Evolutionary conservation across 2,329 filamentous ascomycete species (phyloP).

Genomic region (Diaporthe australafricana): DNA sequence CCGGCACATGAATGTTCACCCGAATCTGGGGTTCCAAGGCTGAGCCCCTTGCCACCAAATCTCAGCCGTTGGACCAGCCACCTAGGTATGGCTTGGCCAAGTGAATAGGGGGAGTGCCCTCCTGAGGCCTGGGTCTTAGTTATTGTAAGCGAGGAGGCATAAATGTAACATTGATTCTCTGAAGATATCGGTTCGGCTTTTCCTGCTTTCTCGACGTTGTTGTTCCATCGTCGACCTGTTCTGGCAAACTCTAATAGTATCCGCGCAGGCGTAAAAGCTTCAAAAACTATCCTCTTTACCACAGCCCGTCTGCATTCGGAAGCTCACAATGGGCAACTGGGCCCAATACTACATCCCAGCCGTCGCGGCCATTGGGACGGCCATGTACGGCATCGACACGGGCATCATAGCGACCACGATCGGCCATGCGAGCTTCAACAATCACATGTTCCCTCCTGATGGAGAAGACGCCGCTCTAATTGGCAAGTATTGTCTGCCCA

Average conservation of each 20-base stretch:
- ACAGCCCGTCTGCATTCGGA: neutral
- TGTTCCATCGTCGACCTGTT: neutral
- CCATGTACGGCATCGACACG: conserved; percentile 37
- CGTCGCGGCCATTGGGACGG: conserved; percentile 23
- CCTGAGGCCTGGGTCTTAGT: neutral
- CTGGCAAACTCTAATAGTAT: neutral
- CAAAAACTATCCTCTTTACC: too few relatives aligned
- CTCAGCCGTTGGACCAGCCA: neutral
- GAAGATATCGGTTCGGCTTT: too few relatives aligned
- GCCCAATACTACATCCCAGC: conserved; percentile 24
- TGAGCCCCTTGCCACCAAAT: conserved; percentile 11
- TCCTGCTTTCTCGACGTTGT: neutral
- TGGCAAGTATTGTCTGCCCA: conserved; percentile 24
- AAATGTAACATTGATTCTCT: neutral
- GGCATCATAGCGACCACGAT: conserved; percentile 50
- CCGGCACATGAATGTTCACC: neutral
- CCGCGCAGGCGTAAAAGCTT: neutral
- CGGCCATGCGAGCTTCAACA: conserved; percentile 46
- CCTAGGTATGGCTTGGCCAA: neutral
- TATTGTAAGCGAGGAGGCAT: neutral
- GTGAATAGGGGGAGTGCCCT: neutral
- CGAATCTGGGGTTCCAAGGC: neutral
- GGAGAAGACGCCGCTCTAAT: conserved; percentile 43
- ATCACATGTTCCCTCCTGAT: conserved; percentile 46
- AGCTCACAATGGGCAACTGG: conserved; percentile 5